Conservation (phyloP, 345 rosid genomes). For the Populus simonii region DNA sequence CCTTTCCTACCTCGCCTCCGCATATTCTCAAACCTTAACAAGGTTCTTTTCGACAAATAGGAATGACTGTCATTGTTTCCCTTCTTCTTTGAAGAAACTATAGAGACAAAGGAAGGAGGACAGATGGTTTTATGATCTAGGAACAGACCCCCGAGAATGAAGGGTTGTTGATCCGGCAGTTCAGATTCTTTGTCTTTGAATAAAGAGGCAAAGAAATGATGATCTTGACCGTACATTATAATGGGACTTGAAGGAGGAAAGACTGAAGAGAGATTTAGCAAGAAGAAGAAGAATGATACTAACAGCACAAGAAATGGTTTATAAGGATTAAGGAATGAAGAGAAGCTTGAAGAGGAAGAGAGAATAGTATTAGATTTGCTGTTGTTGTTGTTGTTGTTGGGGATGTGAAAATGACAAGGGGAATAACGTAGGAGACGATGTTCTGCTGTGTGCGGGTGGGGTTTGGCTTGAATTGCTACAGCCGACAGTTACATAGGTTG, state of each 20-base stretch:
- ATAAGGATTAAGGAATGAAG: neutral
- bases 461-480: conserved; percentile 9
- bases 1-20: conserved; percentile 19
- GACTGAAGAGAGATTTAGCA: neutral
- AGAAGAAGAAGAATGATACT: neutral
- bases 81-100: conserved; percentile 14
- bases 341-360: conserved; percentile 27
- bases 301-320: neutral
- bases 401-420: neutral
- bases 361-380: conserved; percentile 16
- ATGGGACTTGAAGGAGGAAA: too few species aligned
- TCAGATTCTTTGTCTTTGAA: conserved; percentile 29
- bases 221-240: conserved; percentile 51
- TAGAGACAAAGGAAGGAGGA: conserved; percentile 47
- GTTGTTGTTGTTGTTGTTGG: neutral
- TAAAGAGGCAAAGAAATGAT: conserved; percentile 34
- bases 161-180: conserved; percentile 17
- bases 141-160: conserved; percentile 51
- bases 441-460: neutral
- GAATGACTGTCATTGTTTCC: neutral
- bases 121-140: conserved; percentile 32
- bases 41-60: conserved; percentile 16
- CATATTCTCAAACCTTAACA: conserved; percentile 26
- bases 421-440: conserved; percentile 8
- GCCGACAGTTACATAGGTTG: conserved; percentile 1